A percentile compares a stretch with the other conserved stretches of the same genome.
These are phyloP conservation scores for Ceraceosorus bombacis DNA, from an alignment of 1,284 basidiomycete genomes.

Conservation along the genomic window DNA sequence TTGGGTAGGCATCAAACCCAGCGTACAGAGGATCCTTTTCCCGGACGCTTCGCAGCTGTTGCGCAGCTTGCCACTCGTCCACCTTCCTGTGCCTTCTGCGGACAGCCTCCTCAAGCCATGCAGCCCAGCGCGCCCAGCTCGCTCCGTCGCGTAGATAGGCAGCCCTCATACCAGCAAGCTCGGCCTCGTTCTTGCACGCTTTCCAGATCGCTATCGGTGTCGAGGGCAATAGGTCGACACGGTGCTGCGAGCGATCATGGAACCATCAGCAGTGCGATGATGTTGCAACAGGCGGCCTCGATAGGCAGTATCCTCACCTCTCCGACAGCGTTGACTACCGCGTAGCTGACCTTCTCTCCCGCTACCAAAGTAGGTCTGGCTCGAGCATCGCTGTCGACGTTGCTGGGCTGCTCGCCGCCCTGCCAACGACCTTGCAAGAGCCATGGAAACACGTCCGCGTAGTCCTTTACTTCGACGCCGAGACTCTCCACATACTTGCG, in stretches of 20 bases:
- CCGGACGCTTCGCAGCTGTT: conserved; percentile 23
- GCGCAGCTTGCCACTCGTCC: conserved; percentile 36
- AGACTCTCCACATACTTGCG: conserved; percentile 22
- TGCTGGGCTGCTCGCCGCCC: conserved; percentile 10
- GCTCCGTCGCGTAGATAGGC: conserved; percentile 43
- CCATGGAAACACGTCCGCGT: conserved; percentile 26
- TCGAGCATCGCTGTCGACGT: background rate
- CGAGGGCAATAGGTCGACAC: background rate
- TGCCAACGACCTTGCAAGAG: conserved; percentile 17
- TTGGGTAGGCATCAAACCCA: conserved; percentile 39
- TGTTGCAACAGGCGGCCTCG: too few species aligned
- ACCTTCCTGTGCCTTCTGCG: conserved; percentile 18
- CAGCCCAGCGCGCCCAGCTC: conserved; percentile 43
- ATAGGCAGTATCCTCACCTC: conserved; percentile 11
- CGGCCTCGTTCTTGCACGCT: conserved; percentile 38
- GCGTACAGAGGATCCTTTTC: conserved; percentile 27
- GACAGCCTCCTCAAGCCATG: conserved; percentile 44
- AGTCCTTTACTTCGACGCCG: conserved; percentile 19
- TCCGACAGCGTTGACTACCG: conserved; percentile 32
- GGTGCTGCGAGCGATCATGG: background rate
- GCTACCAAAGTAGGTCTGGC: conserved; percentile 20
- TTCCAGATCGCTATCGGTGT: conserved; percentile 36
- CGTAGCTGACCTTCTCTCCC: conserved; percentile 30
- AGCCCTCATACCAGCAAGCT: conserved; percentile 34
- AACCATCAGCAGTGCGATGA: conserved; percentile 13